These are phyloP conservation scores for Colletotrichum karsti DNA, from an alignment of 2,329 filamentous ascomycete genomes.

Conservation along the genomic window DNA sequence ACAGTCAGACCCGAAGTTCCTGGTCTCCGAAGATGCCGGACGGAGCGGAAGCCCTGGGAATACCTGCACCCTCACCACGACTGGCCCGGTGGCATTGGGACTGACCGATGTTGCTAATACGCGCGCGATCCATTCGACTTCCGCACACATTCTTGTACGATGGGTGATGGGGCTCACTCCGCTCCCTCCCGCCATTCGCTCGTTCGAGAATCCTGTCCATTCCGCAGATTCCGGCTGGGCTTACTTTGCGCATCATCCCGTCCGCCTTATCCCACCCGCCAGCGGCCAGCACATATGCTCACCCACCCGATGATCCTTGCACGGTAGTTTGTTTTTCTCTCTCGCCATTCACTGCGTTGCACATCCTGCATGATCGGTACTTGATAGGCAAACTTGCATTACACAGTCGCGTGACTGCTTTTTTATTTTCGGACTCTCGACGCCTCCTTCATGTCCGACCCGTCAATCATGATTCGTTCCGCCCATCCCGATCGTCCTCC, in stretches of 20 bases:
- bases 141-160: neutral
- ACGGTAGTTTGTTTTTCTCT: neutral
- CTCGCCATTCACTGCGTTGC: neutral
- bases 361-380: neutral
- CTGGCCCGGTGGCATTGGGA: neutral
- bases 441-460: neutral
- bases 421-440: conserved; percentile 16
- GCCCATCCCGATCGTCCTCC: conserved; percentile 12
- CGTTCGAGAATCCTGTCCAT: neutral
- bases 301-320: conserved; percentile 5
- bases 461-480: conserved; percentile 23
- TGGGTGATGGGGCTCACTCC: neutral
- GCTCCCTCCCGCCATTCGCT: neutral
- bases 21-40: conserved; percentile 26
- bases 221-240: conserved; percentile 25
- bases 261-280: conserved; percentile 2
- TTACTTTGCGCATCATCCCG: neutral
- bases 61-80: neutral
- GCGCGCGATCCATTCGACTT: neutral
- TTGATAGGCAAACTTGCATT: conserved; percentile 8
- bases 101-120: neutral
- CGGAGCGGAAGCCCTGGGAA: conserved; percentile 23
- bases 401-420: conserved; percentile 22
- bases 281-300: neutral
- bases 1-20: neutral